Evolutionary conservation across 108 stramenopile genomes (phyloP), one percentile per base, ranked within the genome.

Genomic region (Pseudonitzschia pungens): DNA sequence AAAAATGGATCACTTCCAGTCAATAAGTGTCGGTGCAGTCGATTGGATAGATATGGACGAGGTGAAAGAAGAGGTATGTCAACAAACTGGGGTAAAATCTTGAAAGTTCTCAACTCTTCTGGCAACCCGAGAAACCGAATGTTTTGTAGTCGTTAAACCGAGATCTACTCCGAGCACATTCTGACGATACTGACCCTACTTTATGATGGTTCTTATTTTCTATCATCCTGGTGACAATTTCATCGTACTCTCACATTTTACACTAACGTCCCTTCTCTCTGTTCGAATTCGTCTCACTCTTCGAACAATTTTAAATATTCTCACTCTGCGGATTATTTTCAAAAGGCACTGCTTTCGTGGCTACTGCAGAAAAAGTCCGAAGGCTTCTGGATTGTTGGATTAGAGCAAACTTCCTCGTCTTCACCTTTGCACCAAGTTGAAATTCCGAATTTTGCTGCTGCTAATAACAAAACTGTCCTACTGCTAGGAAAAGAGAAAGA

Each of bases 401-500:
- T 97, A 24, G 96, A 97, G 67, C 96, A 97, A 68, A 93, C 94
- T 18, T 86, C 90, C 16, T 89, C 92, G 7, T 91, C 88, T 52
- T 69, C 83, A 45, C 84, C 86, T 15, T 69, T 93, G n/a, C 75
- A 80, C 9, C 70, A 80, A 7, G 78, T 86, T 52, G 36, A 62
- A 11, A 94, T 96, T 71, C 94, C 89, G 29, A 60, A 62, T 42
- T 26, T 55, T 24, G 36, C 16, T 33, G 60, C 36, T 62, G 29
- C 36, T 21, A 85, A 86, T 26, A 31, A 45, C 52, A 78, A 78
- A 5, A 90, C 82, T 14, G 86, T 95, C 28, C 60, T 99, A 33
- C 72, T 99, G 22, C 68, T 99, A 16, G 98, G 98, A 12, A 91
- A 92, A 68, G 98, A 99, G 73, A 96, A 97, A 58, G 94, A 95